Conservation (phyloP, 768 basidiomycete species). For the Kwoniella shandongensis region DNA sequence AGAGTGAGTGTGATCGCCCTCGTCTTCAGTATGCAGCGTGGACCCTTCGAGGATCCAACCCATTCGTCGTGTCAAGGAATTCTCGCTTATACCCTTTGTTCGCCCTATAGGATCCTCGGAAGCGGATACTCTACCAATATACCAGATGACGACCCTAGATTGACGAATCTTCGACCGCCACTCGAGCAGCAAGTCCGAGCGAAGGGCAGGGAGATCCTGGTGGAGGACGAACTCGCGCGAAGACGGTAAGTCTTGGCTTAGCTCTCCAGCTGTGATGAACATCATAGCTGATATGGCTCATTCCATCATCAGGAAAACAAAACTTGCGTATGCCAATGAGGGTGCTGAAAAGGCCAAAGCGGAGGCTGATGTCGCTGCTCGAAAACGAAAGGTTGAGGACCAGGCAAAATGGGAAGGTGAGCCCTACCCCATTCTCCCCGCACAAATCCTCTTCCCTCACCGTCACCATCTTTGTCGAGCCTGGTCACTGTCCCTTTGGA, state of each 20-base stretch:
- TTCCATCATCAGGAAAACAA: slow-evolving; percentile 45
- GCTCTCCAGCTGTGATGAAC: neutral
- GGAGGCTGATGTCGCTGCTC: slow-evolving; percentile 41
- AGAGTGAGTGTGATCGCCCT: slow-evolving; percentile 35
- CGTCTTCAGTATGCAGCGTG: too few species aligned
- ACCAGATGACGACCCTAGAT: slow-evolving; percentile 45
- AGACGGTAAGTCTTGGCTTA: slow-evolving; percentile 34
- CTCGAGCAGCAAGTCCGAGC: slow-evolving; percentile 45
- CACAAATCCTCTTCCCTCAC: neutral
- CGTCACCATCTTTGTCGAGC: slow-evolving; percentile 1
- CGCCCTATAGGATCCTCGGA: slow-evolving; percentile 35
- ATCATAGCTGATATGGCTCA: too few species aligned
- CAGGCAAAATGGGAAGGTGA: slow-evolving; percentile 52
- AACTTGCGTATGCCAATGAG: slow-evolving; percentile 50
- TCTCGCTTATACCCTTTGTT: neutral
- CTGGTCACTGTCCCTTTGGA: slow-evolving; percentile 3
- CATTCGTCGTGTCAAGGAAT: neutral
- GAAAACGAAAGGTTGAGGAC: slow-evolving; percentile 51
- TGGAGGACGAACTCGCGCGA: slow-evolving; percentile 49
- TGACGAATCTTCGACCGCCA: slow-evolving; percentile 41
- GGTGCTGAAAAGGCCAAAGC: slow-evolving; percentile 51
- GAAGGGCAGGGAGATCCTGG: slow-evolving; percentile 48
- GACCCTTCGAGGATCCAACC: neutral
- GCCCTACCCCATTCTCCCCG: slow-evolving; percentile 2
- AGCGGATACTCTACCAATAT: slow-evolving; percentile 44